Base-by-base conservation (phyloP, 495 filamentous ascomycete species). In the Penicillium simplicissimum region DNA sequence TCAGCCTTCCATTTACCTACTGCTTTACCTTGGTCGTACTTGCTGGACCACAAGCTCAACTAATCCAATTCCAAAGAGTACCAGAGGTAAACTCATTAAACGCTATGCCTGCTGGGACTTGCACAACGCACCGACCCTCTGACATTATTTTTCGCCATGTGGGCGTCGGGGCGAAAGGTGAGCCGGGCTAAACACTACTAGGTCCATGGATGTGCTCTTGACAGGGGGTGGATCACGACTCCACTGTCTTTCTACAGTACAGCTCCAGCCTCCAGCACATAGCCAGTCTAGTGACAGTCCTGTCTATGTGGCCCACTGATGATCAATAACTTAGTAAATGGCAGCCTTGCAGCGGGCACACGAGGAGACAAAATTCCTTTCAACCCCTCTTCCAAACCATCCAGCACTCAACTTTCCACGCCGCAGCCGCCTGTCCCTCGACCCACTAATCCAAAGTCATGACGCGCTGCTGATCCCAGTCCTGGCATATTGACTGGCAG, bases 81-180 rank as follows among this genome's bases (percentile, higher is more conserved):
- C 28, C 19, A 43, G 7, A 43, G 3, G 19, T 9, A 45, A 1
- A 31, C 28, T 31, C 28, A 31, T 31, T 31, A 31, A 49, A 40
- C 23, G 14, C 31, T 33, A 38, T 13, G 21, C 8, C 38, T 31
- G 42, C 38, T 57, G 34, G 37, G 10, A 37, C 42, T 45, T 49
- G 57, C 52, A 51, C 55, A 21, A 23, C 38, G 62, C 62, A 60
- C 62, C 51, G 62, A 60, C 62, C 57, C 45, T 60, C 57, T 51
- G 57, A 57, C 55, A 35, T 59, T 62, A 21, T 61, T 38, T 48
- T 34, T 59, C 53, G 55, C 60, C 60, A 66, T 67, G 54, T 65
- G 64, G 67, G 52, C n/a, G n/a, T n/a, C n/a, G n/a, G n/a, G n/a
- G n/a, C 67, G 65, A 65, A 62, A 63, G 45, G 45, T 63, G 60